Evolutionary conservation across 805 yeast genomes (phyloP), one percentile per base, ranked within the genome.

Genomic region (Helenozyma baotianmanensis): DNA sequence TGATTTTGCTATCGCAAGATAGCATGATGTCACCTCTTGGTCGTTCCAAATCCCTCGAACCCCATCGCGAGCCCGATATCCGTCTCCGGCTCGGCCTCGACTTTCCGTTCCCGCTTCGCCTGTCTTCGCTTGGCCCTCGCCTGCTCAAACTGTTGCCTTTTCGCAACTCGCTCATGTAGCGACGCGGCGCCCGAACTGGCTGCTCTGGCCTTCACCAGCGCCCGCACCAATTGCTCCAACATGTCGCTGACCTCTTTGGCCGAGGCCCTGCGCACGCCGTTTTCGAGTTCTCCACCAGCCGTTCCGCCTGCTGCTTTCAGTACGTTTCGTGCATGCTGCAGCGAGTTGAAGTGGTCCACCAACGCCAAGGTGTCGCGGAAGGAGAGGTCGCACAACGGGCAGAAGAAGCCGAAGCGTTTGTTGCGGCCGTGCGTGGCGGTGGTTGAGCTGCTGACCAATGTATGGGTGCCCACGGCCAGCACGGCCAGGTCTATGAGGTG

Each of bases 361-460:
- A 79, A 78, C 40, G 87, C 82, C 45, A 87, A 60, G 36, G 83
- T 82, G 53, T 92, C 97, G 50, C 87, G 79, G 60, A 76, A 90
- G 2, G 90, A 80, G 37, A 85, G 56, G 42, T 81, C 76, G 57
- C 98, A 92, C 2, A 75, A 56, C 9, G 81, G 83, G 58, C 98
- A 92, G 47, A 74, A 74, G 58, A 90, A 90, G 14, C 97, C 96
- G 39, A 85, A 84, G 16, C 83, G 76, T 70, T 33, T 87, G 76
- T 40, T 62, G 27, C 45, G 57, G 33, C 51, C 67, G 44, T 12
- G 51, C 1, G 48, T 31, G 5, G 50, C 13, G 8, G 47, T 35
- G 2, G 36, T 14, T 22, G 21, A 12, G 53, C 60, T 23, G 9
- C 53, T 58, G 17, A 66, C 50, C 3, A 66, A 37, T 10, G 64